These are phyloP conservation scores for Litsea cubeba DNA, from an alignment of 164 flowering plant species.

Conservation along the genomic window DNA sequence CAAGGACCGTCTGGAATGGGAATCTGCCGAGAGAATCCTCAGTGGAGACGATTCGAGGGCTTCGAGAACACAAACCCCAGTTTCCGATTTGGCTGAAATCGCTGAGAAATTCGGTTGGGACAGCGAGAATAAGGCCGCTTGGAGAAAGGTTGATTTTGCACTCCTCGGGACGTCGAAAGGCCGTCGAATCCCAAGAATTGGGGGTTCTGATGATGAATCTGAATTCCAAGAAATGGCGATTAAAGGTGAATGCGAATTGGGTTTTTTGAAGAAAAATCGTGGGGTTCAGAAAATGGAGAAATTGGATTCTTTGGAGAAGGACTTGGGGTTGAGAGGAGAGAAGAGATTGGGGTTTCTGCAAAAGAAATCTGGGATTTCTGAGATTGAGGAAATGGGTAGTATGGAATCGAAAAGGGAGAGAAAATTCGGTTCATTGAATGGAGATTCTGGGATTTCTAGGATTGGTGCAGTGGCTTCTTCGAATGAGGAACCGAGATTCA, in stretches of 20 bases:
- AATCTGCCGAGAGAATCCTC: conserved; percentile 47
- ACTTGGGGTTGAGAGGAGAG: not conserved
- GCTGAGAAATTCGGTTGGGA: conserved; percentile 83
- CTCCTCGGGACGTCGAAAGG: conserved; percentile 74
- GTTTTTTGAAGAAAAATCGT: not conserved
- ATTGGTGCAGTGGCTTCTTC: not conserved
- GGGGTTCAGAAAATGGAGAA: not conserved
- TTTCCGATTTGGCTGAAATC: conserved; percentile 47
- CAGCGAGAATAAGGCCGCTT: conserved; percentile 51
- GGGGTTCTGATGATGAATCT: not conserved
- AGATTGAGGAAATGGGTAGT: conserved; percentile 9
- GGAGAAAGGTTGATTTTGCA: conserved; percentile 57
- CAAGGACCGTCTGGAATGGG: conserved; percentile 77
- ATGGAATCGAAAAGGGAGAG: not conserved
- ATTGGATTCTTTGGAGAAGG: not conserved
- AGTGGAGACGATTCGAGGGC: conserved; percentile 22
- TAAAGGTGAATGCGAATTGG: not conserved
- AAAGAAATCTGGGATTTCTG: not conserved
- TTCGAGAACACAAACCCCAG: conserved; percentile 16
- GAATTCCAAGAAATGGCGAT: not conserved
- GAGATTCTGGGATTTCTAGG: not conserved
- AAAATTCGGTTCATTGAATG: not conserved
- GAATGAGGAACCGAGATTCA: not conserved
- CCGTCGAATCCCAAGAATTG: conserved; percentile 55
- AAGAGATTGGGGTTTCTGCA: not conserved